Evolutionary conservation across 371 early-diverging fungal species (phyloP).

Genomic region (Rhizopus arrhizus): DNA sequence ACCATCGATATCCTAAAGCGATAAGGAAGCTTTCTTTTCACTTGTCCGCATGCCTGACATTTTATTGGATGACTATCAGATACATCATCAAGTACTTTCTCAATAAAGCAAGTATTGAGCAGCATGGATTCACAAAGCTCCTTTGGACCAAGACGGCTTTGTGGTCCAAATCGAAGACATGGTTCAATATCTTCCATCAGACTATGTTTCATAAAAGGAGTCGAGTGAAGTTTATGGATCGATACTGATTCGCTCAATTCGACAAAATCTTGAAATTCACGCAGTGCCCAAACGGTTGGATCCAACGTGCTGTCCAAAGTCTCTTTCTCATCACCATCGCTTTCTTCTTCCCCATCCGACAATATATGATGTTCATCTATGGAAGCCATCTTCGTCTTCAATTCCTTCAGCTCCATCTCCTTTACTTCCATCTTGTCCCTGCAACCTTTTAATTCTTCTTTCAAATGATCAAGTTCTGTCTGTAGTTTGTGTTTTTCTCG

Average conservation of each 20-base stretch:
- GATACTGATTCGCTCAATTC: conserved; percentile 53
- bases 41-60: conserved; percentile 52
- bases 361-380: conserved; percentile 22
- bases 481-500: conserved; percentile 53
- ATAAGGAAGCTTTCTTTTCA: conserved; percentile 59
- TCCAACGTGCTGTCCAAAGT: conserved; percentile 1
- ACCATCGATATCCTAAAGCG: conserved; percentile 77
- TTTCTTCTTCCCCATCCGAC: neutral
- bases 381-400: conserved; percentile 56
- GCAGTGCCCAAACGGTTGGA: conserved; percentile 21
- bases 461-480: conserved; percentile 42
- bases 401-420: conserved; percentile 68
- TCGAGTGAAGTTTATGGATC: conserved; percentile 63
- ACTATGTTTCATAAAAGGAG: conserved; percentile 58
- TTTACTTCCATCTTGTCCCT: conserved; percentile 64
- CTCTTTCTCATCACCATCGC: neutral
- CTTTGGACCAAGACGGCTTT: conserved; percentile 71
- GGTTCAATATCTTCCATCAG: conserved; percentile 79
- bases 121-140: conserved; percentile 80
- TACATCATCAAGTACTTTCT: conserved; percentile 65
- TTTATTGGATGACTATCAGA: conserved; percentile 31
- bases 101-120: conserved; percentile 68
- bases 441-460: conserved; percentile 56
- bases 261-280: conserved; percentile 78
- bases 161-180: conserved; percentile 87